Evolutionary conservation across 352 stramenopile genomes (phyloP), one percentile per base, ranked within the genome.

Genomic region (Phytophthora capsici): DNA sequence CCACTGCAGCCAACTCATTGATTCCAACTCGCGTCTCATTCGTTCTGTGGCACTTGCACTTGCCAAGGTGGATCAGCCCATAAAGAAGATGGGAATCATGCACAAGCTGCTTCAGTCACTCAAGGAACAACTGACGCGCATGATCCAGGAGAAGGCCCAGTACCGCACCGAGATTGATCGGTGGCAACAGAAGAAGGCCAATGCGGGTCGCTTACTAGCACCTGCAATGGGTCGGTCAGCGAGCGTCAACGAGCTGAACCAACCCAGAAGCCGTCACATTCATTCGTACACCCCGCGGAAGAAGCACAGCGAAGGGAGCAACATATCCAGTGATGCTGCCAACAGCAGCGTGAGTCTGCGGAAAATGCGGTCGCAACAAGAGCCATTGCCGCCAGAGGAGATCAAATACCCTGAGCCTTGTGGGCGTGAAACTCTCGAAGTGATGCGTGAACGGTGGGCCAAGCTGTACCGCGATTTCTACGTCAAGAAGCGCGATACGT

Each of bases 401-500:
- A 62, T 79, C 26, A 78, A 88, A 61, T 90, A 92, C 58, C 83
- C 84, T 1, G 88, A 96, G 50, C 86, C 88, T 19, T 96, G 86
- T 38, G 88, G 86, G 14, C 83, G 84, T 23, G 88, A 96, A 57
- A 93, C 86, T 12, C 69, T 95, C 1, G 88, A 95, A 34, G 88
- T 96, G 47, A 96, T 96, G 88, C 82, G 85, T 20, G 88, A 95
- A 66, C 85, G 88, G 19, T 98, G 96, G 96, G 76, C 84, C 10
- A 98, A 98, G 78, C 75, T 99, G 41, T 90, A 98, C 64, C 91
- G 94, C 48, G 96, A 98, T 65, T 98, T 99, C 23, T 98, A 99
- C 80, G 94, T 96, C 28, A 89, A 89, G 61, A 96, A 97, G 64
- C 91, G 71, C 12, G 86, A 96, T 57, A 94, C 82, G 3, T 99